A percentile compares a stretch with the other conserved stretches of the same genome.
These are phyloP conservation scores for Dioszegia aurantiaca DNA, from an alignment of 768 basidiomycete species.

Conservation along the genomic window DNA sequence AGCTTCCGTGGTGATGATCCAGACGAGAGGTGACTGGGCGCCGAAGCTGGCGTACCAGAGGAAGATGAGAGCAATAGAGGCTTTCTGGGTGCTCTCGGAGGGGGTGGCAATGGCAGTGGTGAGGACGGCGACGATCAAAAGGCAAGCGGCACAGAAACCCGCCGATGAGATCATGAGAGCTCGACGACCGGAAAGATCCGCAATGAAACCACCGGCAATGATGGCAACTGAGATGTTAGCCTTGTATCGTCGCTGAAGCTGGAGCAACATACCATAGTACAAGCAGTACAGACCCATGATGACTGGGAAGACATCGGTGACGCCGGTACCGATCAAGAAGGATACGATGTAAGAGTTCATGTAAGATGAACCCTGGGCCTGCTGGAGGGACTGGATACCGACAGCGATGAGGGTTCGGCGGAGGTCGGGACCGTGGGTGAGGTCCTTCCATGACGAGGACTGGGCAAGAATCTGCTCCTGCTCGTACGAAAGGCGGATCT, in stretches of 20 bases:
- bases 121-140: constrained; percentile 26
- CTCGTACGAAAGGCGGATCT: constrained; percentile 29
- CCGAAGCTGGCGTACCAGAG: constrained; percentile 30
- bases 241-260: constrained; percentile 13
- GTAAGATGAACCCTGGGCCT: constrained; percentile 27
- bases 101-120: constrained; percentile 22
- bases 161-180: constrained; percentile 24
- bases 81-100: constrained; percentile 6
- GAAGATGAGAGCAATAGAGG: constrained; percentile 23
- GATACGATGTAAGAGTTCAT: constrained; percentile 25
- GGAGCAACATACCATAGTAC: constrained; percentile 8
- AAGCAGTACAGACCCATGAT: constrained; percentile 29
- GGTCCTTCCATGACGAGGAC: constrained; percentile 13
- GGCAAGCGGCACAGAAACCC: constrained; percentile 22
- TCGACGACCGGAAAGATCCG: constrained; percentile 27
- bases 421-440: constrained; percentile 18
- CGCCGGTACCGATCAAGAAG: constrained; percentile 18
- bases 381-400: constrained; percentile 29
- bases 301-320: constrained; percentile 26
- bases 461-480: constrained; percentile 17
- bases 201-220: constrained; percentile 26
- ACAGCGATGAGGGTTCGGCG: constrained; percentile 28
- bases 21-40: constrained; percentile 27
- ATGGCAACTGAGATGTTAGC: constrained; percentile 17
- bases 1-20: constrained; percentile 30